phyloP scores from a whole-genome alignment of 345 rosid species.

The Dipteronia sinensis region DNA sequence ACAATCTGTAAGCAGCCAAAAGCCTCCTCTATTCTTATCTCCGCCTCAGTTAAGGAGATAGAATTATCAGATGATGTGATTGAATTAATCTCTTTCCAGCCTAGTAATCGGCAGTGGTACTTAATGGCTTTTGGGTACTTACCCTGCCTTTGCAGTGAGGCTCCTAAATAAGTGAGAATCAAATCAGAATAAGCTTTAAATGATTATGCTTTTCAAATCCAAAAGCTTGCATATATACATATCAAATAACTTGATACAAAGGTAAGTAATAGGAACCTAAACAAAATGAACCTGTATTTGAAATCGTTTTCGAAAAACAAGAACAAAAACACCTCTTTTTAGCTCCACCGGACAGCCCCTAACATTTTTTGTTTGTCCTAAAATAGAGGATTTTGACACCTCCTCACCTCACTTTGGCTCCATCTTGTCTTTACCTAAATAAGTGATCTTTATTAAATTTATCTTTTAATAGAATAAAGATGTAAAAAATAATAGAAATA shows the following conservation, averaged over 20 bases:
- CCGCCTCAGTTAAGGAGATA: background rate
- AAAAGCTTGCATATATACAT: background rate
- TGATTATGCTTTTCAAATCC: background rate
- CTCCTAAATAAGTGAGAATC: constrained; percentile 45
- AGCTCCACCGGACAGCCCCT: too few relatives aligned
- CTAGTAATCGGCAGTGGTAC: constrained; percentile 81
- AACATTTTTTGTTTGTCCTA: too few relatives aligned
- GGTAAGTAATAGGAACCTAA: constrained; percentile 48
- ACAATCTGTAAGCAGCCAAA: background rate
- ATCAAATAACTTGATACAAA: background rate
- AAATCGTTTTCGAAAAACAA: too few relatives aligned
- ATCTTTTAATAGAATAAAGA: too few relatives aligned
- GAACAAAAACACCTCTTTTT: too few relatives aligned
- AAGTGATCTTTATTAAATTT: too few relatives aligned
- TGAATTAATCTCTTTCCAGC: constrained; percentile 64
- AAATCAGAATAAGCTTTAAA: background rate
- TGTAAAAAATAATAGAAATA: too few relatives aligned
- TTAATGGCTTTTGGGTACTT: constrained; percentile 76
- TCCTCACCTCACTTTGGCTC: too few relatives aligned
- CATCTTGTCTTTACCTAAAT: too few relatives aligned
- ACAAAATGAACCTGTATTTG: too few relatives aligned
- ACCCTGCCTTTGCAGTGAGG: constrained; percentile 89
- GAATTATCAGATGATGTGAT: background rate
- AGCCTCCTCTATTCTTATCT: background rate
- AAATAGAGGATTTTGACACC: too few relatives aligned